Evolutionary conservation across 2,329 filamentous ascomycete species (phyloP), one percentile per base, ranked within the genome.

Genomic region (Microascus cirrosus): DNA sequence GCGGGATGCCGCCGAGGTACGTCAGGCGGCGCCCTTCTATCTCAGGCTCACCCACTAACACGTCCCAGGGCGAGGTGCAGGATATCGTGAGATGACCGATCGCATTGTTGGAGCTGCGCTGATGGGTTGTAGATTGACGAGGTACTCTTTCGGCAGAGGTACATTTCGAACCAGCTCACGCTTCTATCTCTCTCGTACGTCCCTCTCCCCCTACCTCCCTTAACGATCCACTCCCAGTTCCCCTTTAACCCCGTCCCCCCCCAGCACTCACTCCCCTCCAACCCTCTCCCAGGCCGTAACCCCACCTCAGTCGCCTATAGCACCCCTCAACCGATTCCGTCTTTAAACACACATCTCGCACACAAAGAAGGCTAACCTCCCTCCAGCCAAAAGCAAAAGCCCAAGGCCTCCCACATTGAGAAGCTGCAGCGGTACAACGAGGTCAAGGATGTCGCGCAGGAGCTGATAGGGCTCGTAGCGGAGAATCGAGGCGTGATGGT

Each of bases 381-480:
- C 39, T 2, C 45, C 45, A 51, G 50, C 4, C 39, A 51, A 34
- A 32, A n/a, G 7, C 45, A 50, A 50, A 10, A 13, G 12, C n/a
- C 20, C 45, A 22, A 8, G 12, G 20, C n/a, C 45, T 50, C 45
- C 22, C 55, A 22, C 15, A 58, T 54, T 5, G n/a, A 32, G 10
- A 54, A 50, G 12, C 62, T 73, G 18, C 64, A 66, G 35, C 63
- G 69, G 45, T 73, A 73, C 64, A 73, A 73, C 63, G 67, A 72
- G 32, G 63, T 70, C 50, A 72, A 71, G 48, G 71, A 73, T 32
- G 65, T 70, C 10, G 68, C 66, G 3, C 71, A 73, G 62, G 68
- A 73, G 59, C 62, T 73, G 24, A 72, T 73, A 50, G 70, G 71
- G 3, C 60, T 73, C 13, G 63, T 73, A 7, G 71, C 71, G 1